Evolutionary conservation across 1,139 yeast species (phyloP).

Genomic region (Saccharomyces uvarum): DNA sequence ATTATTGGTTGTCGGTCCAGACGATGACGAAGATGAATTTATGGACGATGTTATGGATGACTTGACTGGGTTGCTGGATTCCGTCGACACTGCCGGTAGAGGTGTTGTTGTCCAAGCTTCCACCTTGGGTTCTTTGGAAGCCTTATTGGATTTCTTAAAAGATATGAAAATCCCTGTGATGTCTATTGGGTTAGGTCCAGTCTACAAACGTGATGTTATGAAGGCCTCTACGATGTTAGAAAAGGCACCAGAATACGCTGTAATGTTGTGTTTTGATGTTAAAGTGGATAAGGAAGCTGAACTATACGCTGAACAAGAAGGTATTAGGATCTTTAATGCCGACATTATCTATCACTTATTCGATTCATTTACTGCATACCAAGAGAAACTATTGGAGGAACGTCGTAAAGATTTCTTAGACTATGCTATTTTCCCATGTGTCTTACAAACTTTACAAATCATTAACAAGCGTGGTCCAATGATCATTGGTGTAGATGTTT

Average conservation of each 20-base stretch:
- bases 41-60: slow-evolving; percentile 99
- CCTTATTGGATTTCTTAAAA: slow-evolving; percentile 89
- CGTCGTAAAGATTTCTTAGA: slow-evolving; percentile 85
- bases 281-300: slow-evolving; percentile 96
- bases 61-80: slow-evolving; percentile 85
- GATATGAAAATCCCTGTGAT: slow-evolving; percentile 98
- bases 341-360: slow-evolving; percentile 94
- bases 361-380: slow-evolving; percentile 90
- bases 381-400: slow-evolving; percentile 74
- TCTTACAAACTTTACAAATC: slow-evolving; percentile 85
- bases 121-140: slow-evolving; percentile 95
- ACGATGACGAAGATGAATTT: slow-evolving; percentile 93
- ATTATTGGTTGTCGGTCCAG: slow-evolving; percentile 88
- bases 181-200: slow-evolving; percentile 98
- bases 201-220: slow-evolving; percentile 95
- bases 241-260: slow-evolving; percentile 89
- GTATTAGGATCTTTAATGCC: slow-evolving; percentile 86
- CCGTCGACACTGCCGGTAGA: slow-evolving; percentile 86
- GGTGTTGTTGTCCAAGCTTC: slow-evolving; percentile 99
- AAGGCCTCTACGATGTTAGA: slow-evolving; percentile 95
- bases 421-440: slow-evolving; percentile 92
- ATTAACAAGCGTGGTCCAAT: slow-evolving; percentile 98
- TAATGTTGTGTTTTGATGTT: slow-evolving; percentile 97
- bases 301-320: slow-evolving; percentile 90
- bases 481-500: slow-evolving; percentile 97